phyloP scores from a whole-genome alignment of 768 basidiomycete genomes.

The Tricholoma terreum region DNA sequence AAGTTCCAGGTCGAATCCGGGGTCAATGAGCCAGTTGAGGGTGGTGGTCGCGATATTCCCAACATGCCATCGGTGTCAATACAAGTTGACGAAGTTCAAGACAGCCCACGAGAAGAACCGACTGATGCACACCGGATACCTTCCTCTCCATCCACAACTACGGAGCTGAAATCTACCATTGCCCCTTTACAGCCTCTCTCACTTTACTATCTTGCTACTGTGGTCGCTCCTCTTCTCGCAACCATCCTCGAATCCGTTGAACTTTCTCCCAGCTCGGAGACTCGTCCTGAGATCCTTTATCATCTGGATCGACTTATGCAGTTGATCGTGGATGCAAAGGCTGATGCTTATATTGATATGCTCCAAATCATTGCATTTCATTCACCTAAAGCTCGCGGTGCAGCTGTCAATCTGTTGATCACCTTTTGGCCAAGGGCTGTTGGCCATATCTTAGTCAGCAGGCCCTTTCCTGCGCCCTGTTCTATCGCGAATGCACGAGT shows the following conservation, averaged over 20 bases:
- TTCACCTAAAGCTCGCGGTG: slow-evolving; percentile 47
- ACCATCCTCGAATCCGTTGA: slow-evolving; percentile 60
- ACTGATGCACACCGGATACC: slow-evolving; percentile 22
- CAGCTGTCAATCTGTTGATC: slow-evolving; percentile 53
- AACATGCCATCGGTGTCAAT: slow-evolving; percentile 43
- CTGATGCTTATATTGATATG: slow-evolving; percentile 67
- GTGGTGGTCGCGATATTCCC: slow-evolving; percentile 28
- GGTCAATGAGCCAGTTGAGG: slow-evolving; percentile 9
- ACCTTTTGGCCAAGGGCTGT: slow-evolving; percentile 66
- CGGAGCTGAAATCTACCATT: slow-evolving; percentile 46
- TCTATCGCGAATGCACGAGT: slow-evolving; percentile 3
- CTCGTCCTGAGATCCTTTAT: slow-evolving; percentile 37
- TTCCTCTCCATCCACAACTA: slow-evolving; percentile 22
- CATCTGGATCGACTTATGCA: slow-evolving; percentile 54
- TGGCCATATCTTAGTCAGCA: slow-evolving; percentile 64
- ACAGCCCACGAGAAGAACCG: slow-evolving; percentile 15
- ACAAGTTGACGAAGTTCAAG: slow-evolving; percentile 51
- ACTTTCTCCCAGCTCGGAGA: slow-evolving; percentile 24
- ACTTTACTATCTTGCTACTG: slow-evolving; percentile 58
- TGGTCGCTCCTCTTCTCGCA: slow-evolving; percentile 61
- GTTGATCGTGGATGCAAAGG: slow-evolving; percentile 53
- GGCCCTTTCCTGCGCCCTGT: slow-evolving; percentile 42
- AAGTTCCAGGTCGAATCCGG: not conserved
- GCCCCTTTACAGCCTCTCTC: slow-evolving; percentile 53
- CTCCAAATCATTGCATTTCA: slow-evolving; percentile 72